Evolutionary conservation across 2,329 filamentous ascomycete species (phyloP), one percentile per base, ranked within the genome.

Genomic region (Rugonectria rugulosa): DNA sequence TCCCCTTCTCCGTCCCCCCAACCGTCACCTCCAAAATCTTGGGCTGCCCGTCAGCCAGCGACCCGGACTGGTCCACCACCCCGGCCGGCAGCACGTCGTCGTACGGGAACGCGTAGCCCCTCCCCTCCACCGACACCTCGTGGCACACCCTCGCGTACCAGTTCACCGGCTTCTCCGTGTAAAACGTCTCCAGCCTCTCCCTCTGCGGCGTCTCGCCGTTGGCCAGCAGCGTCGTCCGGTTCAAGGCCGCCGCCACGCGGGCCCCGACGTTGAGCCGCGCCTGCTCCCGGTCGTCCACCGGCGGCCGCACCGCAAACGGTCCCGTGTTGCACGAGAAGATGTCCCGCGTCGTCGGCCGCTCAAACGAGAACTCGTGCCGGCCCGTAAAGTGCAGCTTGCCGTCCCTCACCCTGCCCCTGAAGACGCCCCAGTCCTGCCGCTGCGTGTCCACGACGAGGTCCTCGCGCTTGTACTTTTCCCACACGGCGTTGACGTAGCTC

Each of bases 171-270:
- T 63, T 52, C 12, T 80, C 72, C 12, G 70, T 61, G 71, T 89
- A 89, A 68, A 87, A 89, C 8, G 67, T 70, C 6, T 67, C 68
- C 2, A 80, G 72, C 1, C 66, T 59, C 68, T 84, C 82, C 45
- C 77, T 76, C 50, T 82, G 77, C 12, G 83, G 86, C 73, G 83
- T 85, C 61, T 67, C 64, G n/a, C 70, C 48, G 63, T 82, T 75
- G 17, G 73, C 68, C 44, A 90, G 73, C 57, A 95, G 73, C 10
- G 88, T 93, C 27, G 83, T 87, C 19, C 91, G 82, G 73, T 93
- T 92, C 66, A 94, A 84, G 1, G 88, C 89, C 1, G 91, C 90
- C 0, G 88, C 83, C 12, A 95, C 75, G n/a, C 91, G 81, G 0
- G 91, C 89, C 8, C 87, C 87, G 52, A 93, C 82, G 34, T 87